Conservation (phyloP, 2,329 filamentous ascomycete genomes). For the Aspergillus persii region DNA sequence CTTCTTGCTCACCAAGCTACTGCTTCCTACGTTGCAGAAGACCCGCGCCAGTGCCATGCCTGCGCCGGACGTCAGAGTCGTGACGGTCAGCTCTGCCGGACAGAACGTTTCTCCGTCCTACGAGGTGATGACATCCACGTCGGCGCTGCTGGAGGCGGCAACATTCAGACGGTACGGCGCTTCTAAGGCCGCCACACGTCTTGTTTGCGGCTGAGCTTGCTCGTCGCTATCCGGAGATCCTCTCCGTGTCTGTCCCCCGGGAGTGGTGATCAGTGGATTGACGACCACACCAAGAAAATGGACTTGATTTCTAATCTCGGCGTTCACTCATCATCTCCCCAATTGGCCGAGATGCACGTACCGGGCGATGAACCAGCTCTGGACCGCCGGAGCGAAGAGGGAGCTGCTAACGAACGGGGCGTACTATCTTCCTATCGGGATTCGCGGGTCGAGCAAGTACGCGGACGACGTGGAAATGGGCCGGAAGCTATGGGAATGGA, state of each 20-base stretch:
- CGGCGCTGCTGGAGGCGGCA: constrained; percentile 32
- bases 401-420: constrained; percentile 36
- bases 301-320: constrained; percentile 24
- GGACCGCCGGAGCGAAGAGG: constrained; percentile 35
- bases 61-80: constrained; percentile 34
- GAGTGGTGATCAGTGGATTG: constrained; percentile 43
- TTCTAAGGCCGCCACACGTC: constrained; percentile 53
- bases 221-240: constrained; percentile 43
- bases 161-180: constrained; percentile 50
- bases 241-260: constrained; percentile 50
- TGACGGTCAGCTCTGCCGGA: constrained; percentile 40
- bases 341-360: constrained; percentile 32
- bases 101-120: constrained; percentile 34
- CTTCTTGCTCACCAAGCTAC: constrained; percentile 45
- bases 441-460: constrained; percentile 26
- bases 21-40: constrained; percentile 40
- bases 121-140: constrained; percentile 38
- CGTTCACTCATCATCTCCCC: constrained; percentile 18
- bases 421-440: constrained; percentile 44
- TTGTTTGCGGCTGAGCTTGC: constrained; percentile 48
- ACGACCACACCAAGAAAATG: constrained; percentile 28
- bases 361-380: constrained; percentile 43
- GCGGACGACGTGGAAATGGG: constrained; percentile 33
- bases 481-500: constrained; percentile 45
- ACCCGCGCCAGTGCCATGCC: constrained; percentile 28